Evolutionary conservation across 108 stramenopile genomes (phyloP).

Genomic region (Pseudonitzschia delicatissima): DNA sequence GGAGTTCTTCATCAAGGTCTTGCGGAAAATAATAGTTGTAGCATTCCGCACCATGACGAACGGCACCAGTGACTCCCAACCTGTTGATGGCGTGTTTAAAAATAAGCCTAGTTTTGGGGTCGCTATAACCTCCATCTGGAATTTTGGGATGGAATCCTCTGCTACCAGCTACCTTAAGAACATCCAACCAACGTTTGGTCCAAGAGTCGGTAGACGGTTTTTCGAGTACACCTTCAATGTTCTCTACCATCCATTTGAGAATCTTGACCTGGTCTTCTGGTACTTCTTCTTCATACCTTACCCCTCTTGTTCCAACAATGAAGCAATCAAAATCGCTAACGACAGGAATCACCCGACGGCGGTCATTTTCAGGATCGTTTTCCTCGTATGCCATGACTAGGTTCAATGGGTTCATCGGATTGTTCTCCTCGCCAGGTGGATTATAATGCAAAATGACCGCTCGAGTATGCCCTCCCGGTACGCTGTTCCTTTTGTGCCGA

Average conservation of each 20-base stretch:
- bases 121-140: conserved; percentile 54
- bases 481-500: neutral
- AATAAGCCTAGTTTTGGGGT: conserved; percentile 47
- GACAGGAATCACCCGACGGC: conserved; percentile 40
- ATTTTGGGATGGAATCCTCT: conserved; percentile 41
- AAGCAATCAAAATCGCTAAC: conserved; percentile 68
- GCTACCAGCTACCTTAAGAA: conserved; percentile 32
- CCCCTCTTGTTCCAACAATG: conserved; percentile 45
- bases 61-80: conserved; percentile 41
- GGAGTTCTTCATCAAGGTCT: conserved; percentile 54
- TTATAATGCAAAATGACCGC: conserved; percentile 25
- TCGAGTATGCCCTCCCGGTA: conserved; percentile 20
- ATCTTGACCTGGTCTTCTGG: conserved; percentile 52
- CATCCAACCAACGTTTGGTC: conserved; percentile 48
- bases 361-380: conserved; percentile 12
- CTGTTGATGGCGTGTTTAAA: conserved; percentile 45
- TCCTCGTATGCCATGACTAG: conserved; percentile 62
- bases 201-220: conserved; percentile 14
- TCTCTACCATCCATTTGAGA: conserved; percentile 36
- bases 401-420: conserved; percentile 45
- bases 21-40: conserved; percentile 68
- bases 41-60: conserved; percentile 66
- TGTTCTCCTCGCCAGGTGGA: neutral
- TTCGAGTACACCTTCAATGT: conserved; percentile 41
- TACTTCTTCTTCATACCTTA: conserved; percentile 39